These are phyloP conservation scores for Phylloporus rhodoxanthus DNA, from an alignment of 768 basidiomycete species.

Conservation along the genomic window DNA sequence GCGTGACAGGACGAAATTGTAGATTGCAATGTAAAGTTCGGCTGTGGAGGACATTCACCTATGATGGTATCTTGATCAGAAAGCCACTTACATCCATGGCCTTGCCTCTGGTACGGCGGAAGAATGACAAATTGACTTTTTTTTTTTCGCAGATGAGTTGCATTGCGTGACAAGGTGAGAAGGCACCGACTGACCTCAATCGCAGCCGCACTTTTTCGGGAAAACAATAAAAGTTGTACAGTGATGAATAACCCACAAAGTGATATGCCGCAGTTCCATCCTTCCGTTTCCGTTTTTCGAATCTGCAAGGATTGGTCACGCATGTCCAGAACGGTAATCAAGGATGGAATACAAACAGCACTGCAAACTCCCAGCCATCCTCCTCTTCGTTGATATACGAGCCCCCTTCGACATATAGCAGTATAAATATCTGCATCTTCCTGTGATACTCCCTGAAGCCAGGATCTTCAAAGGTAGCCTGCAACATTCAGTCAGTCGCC, in stretches of 20 bases:
- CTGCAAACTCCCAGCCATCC: conserved; percentile 87
- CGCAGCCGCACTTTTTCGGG: conserved; percentile 86
- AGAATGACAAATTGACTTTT: conserved; percentile 89
- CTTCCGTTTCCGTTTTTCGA: conserved; percentile 72
- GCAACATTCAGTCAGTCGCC: conserved; percentile 9
- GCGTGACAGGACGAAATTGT: conserved; percentile 62
- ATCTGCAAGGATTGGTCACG: conserved; percentile 41
- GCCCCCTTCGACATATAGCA: conserved; percentile 93
- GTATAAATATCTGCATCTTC: conserved; percentile 88
- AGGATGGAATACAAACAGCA: conserved; percentile 54
- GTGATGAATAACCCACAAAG: conserved; percentile 89
- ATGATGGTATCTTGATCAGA: background rate
- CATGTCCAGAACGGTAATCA: background rate
- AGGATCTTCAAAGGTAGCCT: conserved; percentile 81
- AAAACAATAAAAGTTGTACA: conserved; percentile 94
- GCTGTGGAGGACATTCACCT: conserved; percentile 40
- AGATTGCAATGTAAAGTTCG: conserved; percentile 81
- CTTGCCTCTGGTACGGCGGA: conserved; percentile 82
- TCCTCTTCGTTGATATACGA: conserved; percentile 94
- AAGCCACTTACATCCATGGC: conserved; percentile 75
- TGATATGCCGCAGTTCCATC: conserved; percentile 66
- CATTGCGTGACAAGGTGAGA: background rate
- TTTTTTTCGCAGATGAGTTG: background rate
- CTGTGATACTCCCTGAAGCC: conserved; percentile 91
- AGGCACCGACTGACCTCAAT: conserved; percentile 53